Evolutionary conservation across 1,139 yeast genomes (phyloP).

Genomic region (Candida neerlandica): DNA sequence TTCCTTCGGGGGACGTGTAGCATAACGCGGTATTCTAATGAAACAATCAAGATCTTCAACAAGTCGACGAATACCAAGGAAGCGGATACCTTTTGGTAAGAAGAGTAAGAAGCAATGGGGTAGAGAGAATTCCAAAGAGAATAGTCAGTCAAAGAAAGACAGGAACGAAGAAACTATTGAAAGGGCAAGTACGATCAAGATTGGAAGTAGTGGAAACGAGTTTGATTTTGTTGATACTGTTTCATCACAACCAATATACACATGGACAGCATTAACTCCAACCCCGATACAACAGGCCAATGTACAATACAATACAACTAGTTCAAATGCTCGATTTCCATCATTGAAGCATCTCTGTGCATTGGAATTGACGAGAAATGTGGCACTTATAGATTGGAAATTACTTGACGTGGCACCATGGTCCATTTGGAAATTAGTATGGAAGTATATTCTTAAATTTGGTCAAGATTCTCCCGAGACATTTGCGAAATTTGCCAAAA

Average conservation of each 20-base stretch:
- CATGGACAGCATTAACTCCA: constrained; percentile 21
- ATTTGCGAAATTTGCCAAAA: constrained; percentile 31
- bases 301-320: background rate
- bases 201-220: constrained; percentile 13
- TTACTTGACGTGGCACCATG: constrained; percentile 30
- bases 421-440: constrained; percentile 34
- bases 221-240: constrained; percentile 19
- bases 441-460: constrained; percentile 30
- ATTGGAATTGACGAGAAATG: constrained; percentile 29
- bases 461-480: constrained; percentile 34
- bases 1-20: background rate
- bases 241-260: constrained; percentile 19
- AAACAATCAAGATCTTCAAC: background rate
- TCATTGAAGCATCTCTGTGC: constrained; percentile 31
- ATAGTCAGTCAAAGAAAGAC: background rate
- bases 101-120: background rate
- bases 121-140: background rate
- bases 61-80: background rate
- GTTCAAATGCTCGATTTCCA: background rate
- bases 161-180: background rate
- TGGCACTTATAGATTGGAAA: constrained; percentile 22
- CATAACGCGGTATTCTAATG: background rate
- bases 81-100: background rate
- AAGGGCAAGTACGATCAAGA: constrained; percentile 3
- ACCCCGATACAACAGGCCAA: background rate